These are phyloP conservation scores for Sphenostylis stenocarpa DNA, from an alignment of 306 rosid genomes.

Conservation along the genomic window DNA sequence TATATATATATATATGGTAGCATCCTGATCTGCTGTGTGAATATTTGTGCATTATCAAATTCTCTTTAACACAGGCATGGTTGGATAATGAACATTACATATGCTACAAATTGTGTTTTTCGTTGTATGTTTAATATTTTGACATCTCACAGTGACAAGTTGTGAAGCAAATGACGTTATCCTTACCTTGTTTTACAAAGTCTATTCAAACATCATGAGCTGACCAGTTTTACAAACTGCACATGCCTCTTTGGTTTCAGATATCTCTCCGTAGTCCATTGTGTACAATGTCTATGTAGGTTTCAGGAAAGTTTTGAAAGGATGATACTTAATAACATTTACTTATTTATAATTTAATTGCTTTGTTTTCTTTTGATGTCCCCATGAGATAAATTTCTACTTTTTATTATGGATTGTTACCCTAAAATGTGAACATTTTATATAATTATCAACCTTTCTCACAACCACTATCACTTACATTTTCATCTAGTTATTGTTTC, in stretches of 20 bases:
- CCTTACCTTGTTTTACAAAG: neutral
- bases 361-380: neutral
- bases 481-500: slow-evolving; percentile 25
- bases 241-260: neutral
- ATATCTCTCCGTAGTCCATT: neutral
- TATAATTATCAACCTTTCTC: slow-evolving; percentile 13
- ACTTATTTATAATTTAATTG: neutral
- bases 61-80: neutral
- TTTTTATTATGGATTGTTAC: neutral
- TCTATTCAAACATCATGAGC: neutral
- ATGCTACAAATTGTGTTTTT: neutral
- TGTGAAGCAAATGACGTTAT: neutral
- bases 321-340: neutral
- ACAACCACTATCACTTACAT: neutral
- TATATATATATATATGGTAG: neutral
- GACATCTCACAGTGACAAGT: neutral
- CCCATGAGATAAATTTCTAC: neutral
- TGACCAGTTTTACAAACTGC: neutral
- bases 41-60: neutral
- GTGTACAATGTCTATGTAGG: neutral
- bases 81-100: neutral
- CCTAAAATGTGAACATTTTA: neutral
- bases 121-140: neutral
- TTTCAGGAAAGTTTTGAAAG: neutral
- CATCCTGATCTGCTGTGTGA: neutral